phyloP scores from a whole-genome alignment of 2,329 filamentous ascomycete genomes.

The Fonsecaea pugnacius region DNA sequence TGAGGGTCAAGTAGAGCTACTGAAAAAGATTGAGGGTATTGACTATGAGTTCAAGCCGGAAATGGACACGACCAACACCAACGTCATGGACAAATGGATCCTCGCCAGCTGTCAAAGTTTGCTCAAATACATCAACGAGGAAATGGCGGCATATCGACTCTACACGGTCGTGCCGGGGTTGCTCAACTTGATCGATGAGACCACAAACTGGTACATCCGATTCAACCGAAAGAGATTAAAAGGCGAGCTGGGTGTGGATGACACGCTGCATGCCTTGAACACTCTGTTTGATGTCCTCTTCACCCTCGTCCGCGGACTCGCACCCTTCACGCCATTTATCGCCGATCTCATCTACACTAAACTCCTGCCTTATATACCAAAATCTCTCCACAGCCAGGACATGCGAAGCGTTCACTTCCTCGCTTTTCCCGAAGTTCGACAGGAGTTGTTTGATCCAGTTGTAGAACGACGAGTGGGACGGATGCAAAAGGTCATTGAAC shows the following conservation, averaged over 20 bases:
- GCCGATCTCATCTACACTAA: slow-evolving; percentile 92
- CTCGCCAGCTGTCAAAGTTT: slow-evolving; percentile 83
- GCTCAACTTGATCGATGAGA: slow-evolving; percentile 79
- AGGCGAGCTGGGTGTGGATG: slow-evolving; percentile 80
- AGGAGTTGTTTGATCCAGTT: slow-evolving; percentile 82
- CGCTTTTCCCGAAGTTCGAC: slow-evolving; percentile 81
- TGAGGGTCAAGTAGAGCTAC: slow-evolving; percentile 76
- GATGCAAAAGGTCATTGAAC: slow-evolving; percentile 96
- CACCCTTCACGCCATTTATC: slow-evolving; percentile 94
- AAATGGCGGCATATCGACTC: slow-evolving; percentile 76
- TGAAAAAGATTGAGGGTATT: slow-evolving; percentile 79
- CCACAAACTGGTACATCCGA: slow-evolving; percentile 91
- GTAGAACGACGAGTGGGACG: slow-evolving; percentile 84
- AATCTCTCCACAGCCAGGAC: slow-evolving; percentile 71
- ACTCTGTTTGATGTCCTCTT: slow-evolving; percentile 92
- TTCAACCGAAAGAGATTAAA: slow-evolving; percentile 86
- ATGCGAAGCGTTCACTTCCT: slow-evolving; percentile 90
- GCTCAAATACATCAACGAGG: slow-evolving; percentile 81
- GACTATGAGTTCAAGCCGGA: slow-evolving; percentile 75
- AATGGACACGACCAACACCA: slow-evolving; percentile 72
- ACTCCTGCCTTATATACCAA: slow-evolving; percentile 79
- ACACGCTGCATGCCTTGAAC: slow-evolving; percentile 88
- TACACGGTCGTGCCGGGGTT: slow-evolving; percentile 86
- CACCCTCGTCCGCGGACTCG: slow-evolving; percentile 83
- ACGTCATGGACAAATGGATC: slow-evolving; percentile 93